These are phyloP conservation scores for Zea mays DNA, from an alignment of 176 grass and related monocot genomes.

Conservation along the genomic window Zm-B73-REFERENCE-NAM-5.0 NC_050101.1:73885501-73886000, in stretches of 20 bases:
- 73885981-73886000: not conserved
- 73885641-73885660: conserved; percentile 86
- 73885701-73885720: conserved; percentile 69
- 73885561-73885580: not conserved
- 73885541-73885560: conserved; percentile 2
- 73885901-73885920: not conserved
- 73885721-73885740: conserved; percentile 95
- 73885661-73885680: conserved; percentile 83
- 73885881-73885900: not conserved
- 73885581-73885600: conserved; percentile 28
- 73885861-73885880: not conserved
- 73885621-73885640: conserved; percentile 94
- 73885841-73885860: conserved; percentile 74
- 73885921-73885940: not conserved
- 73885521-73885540: not conserved
- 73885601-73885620: conserved; percentile 74
- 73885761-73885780: conserved; percentile 91
- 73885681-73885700: conserved; percentile 74
- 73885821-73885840: conserved; percentile 91
- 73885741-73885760: conserved; percentile 96
- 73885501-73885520: not conserved
- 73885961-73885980: conserved; percentile 9
- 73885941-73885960: not conserved
- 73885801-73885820: conserved; percentile 73
- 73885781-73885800: conserved; percentile 83